A percentile compares a stretch with the other conserved stretches of the same genome.
phyloP scores from a whole-genome alignment of 305 asterid genomes.

The Caryopteris hybrid region DNA sequence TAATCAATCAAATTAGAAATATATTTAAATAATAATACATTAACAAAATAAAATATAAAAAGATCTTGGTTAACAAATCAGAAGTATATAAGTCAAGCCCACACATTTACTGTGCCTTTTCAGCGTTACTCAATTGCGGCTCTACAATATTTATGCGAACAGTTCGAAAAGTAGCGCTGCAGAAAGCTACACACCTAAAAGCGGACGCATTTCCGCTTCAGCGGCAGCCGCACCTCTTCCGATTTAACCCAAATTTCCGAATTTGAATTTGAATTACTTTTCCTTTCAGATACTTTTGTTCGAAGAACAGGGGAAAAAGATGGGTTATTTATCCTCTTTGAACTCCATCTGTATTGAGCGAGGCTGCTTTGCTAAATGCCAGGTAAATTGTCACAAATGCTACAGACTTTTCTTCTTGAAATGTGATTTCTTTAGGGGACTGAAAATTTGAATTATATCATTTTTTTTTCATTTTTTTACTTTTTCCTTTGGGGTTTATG shows the following conservation, averaged over 20 bases:
- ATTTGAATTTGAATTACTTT: background rate
- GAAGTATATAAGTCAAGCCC: too few species aligned
- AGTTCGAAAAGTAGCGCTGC: background rate
- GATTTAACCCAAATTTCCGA: background rate
- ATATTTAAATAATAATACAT: too few species aligned
- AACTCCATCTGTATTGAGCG: conserved; percentile 38
- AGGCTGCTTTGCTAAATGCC: conserved; percentile 32
- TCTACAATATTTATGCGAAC: too few species aligned
- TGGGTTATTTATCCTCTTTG: conserved; percentile 49
- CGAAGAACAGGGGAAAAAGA: background rate
- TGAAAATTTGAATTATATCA: background rate
- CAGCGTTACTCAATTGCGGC: too few species aligned
- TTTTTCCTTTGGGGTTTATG: background rate
- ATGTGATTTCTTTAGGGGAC: too few species aligned
- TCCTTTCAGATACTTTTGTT: background rate
- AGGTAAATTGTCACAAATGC: conserved; percentile 29
- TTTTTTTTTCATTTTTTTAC: background rate
- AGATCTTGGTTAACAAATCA: too few species aligned
- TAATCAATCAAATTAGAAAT: too few species aligned
- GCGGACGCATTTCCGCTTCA: background rate
- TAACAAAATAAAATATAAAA: too few species aligned
- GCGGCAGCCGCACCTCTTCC: background rate
- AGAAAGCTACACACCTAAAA: background rate
- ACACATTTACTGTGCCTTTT: too few species aligned
- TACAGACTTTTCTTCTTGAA: background rate